These are phyloP conservation scores for Chimonanthus praecox DNA, from an alignment of 164 flowering plant species.

Conservation along the genomic window DNA sequence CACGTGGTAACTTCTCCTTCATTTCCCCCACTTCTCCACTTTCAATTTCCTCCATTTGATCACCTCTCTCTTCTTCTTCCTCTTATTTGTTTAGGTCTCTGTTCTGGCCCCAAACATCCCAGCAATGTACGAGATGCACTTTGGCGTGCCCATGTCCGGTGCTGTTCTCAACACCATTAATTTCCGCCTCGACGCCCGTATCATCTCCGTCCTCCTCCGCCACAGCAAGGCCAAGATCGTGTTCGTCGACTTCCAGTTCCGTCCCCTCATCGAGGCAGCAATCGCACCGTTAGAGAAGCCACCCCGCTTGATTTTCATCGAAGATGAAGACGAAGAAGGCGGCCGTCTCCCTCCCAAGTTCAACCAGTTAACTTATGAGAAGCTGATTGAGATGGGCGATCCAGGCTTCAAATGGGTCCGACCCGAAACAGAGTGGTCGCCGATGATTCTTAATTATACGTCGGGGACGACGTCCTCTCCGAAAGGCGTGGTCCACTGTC, in stretches of 20 bases:
- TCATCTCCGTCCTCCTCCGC: conserved; percentile 25
- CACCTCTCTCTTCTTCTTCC: background rate
- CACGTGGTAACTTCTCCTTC: conserved; percentile 13
- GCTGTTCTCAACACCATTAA: conserved; percentile 33
- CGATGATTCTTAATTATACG: conserved; percentile 46
- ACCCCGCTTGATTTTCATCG: conserved; percentile 25
- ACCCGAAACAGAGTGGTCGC: conserved; percentile 41
- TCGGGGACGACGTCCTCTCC: conserved; percentile 59
- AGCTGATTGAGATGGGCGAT: conserved; percentile 28
- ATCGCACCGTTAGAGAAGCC: conserved; percentile 14
- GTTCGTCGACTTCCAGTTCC: conserved; percentile 22
- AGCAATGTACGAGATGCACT: conserved; percentile 41
- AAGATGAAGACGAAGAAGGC: conserved; percentile 10
- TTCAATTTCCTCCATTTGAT: background rate
- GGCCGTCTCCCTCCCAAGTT: background rate
- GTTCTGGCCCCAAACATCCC: conserved; percentile 37
- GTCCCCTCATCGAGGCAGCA: conserved; percentile 22
- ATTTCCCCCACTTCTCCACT: background rate
- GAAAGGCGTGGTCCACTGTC: conserved; percentile 52
- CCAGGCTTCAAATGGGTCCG: conserved; percentile 31
- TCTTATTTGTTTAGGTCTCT: conserved; percentile 14
- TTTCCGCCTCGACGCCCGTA: conserved; percentile 32
- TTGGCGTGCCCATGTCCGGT: conserved; percentile 34
- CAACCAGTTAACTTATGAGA: conserved; percentile 23
- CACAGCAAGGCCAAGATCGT: conserved; percentile 29